These are phyloP conservation scores for Xylaria bambusicola DNA, from an alignment of 495 filamentous ascomycete genomes.

Conservation along the genomic window DNA sequence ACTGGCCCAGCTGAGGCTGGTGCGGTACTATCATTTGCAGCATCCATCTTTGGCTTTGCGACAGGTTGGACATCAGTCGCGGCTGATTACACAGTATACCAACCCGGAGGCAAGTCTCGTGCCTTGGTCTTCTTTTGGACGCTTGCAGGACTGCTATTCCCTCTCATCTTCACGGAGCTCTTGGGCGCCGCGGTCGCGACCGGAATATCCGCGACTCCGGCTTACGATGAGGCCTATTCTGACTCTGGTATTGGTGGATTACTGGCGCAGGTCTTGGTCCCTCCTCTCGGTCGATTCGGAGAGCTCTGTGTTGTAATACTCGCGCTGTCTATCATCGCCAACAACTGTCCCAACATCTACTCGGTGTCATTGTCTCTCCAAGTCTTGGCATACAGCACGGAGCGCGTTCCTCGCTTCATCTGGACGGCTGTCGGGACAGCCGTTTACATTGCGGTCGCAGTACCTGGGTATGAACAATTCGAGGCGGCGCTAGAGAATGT, in stretches of 20 bases:
- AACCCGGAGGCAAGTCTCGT: slow-evolving; percentile 61
- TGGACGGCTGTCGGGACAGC: slow-evolving; percentile 71
- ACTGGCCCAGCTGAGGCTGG: slow-evolving; percentile 65
- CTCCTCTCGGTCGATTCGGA: slow-evolving; percentile 71
- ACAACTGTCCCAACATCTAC: slow-evolving; percentile 90
- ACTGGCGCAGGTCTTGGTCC: slow-evolving; percentile 65
- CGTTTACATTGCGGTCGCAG: slow-evolving; percentile 72
- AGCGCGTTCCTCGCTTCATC: slow-evolving; percentile 73
- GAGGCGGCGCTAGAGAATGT: slow-evolving; percentile 73
- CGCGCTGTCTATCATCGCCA: slow-evolving; percentile 76
- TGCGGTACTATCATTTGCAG: slow-evolving; percentile 68
- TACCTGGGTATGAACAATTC: slow-evolving; percentile 77
- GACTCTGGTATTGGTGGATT: slow-evolving; percentile 70
- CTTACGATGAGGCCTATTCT: slow-evolving; percentile 62
- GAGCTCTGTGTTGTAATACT: slow-evolving; percentile 82
- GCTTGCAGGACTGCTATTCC: slow-evolving; percentile 68
- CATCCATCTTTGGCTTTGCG: slow-evolving; percentile 74
- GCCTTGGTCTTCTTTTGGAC: slow-evolving; percentile 68
- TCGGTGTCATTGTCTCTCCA: slow-evolving; percentile 76
- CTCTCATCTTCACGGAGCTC: slow-evolving; percentile 77
- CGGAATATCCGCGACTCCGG: slow-evolving; percentile 56
- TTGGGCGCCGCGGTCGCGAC: slow-evolving; percentile 75
- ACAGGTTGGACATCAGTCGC: slow-evolving; percentile 81
- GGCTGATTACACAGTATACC: slow-evolving; percentile 84
- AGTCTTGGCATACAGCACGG: slow-evolving; percentile 63